phyloP scores from a whole-genome alignment of 2,329 filamentous ascomycete genomes.

The Colletotrichum agaves region DNA sequence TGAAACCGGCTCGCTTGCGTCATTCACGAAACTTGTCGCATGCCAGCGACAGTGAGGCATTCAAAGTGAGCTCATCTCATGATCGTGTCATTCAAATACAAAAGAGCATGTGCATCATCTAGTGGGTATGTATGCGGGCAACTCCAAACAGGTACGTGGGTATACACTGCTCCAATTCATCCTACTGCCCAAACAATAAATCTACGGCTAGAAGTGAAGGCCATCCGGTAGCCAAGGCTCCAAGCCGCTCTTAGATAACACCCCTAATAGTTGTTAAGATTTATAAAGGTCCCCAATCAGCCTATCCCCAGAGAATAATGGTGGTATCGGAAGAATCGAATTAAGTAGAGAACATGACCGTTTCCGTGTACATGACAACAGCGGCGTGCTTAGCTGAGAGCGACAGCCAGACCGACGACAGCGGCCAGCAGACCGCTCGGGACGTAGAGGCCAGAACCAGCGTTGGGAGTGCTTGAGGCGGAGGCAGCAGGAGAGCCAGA shows the following conservation, averaged over 20 bases:
- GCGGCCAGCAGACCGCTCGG: slow-evolving; percentile 54
- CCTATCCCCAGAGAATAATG: slow-evolving; percentile 42
- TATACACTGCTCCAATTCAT: slow-evolving; percentile 31
- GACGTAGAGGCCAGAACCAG: slow-evolving; percentile 48
- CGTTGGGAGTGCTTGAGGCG: slow-evolving; percentile 43
- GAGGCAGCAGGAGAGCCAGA: slow-evolving; percentile 40
- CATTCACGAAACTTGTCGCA: slow-evolving; percentile 3
- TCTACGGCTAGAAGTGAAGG: slow-evolving; percentile 36
- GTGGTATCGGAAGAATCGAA: slow-evolving; percentile 37
- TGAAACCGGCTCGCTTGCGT: background rate
- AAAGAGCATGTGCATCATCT: slow-evolving; percentile 37
- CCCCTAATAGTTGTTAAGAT: slow-evolving; percentile 11
- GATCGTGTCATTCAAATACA: slow-evolving; percentile 33
- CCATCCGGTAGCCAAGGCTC: slow-evolving; percentile 36
- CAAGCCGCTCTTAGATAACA: slow-evolving; percentile 19
- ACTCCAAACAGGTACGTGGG: slow-evolving; percentile 27
- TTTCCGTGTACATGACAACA: slow-evolving; percentile 42
- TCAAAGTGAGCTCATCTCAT: slow-evolving; percentile 30
- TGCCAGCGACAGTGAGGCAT: slow-evolving; percentile 11
- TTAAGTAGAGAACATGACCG: slow-evolving; percentile 22
- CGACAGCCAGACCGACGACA: slow-evolving; percentile 51
- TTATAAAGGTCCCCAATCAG: slow-evolving; percentile 41
- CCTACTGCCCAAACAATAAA: slow-evolving; percentile 15
- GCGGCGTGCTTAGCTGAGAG: slow-evolving; percentile 43
- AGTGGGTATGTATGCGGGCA: slow-evolving; percentile 27